Base-by-base conservation (phyloP, 352 stramenopile species). In the Pilasporangium apinafurcum region DNA sequence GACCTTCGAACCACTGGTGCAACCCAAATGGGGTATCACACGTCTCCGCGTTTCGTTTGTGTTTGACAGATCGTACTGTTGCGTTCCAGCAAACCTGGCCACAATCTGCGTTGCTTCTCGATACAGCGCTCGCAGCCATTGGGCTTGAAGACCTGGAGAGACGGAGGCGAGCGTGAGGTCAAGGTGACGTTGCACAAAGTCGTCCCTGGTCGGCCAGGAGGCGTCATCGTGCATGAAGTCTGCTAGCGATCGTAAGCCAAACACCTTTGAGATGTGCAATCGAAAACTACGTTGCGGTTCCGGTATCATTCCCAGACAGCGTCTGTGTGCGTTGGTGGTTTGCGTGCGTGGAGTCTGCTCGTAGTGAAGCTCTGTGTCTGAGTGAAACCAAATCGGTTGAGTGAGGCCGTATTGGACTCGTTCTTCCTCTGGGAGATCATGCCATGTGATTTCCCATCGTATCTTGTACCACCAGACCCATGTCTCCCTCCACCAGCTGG, bases 331-430 rank as follows among this genome's bases (percentile, higher is more conserved):
- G 1, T 1, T 5, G 8, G 1, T 14, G 17, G 37, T 31, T 8
- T 2, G 8, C 18, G 20, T 29, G 4, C 37, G 18, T n/a, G 20
- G 2, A 1, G 7, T 2, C 10, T 31, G n/a, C 22, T 44, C 37
- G 33, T 31, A 39, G 32, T 21, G 41, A 29, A 60, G 32, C 22
- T 53, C 36, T 2, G 45, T 1, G 30, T 53, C 45, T 1, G 28
- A 21, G 31, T 53, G 45, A 22, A 47, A 46, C 45, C 45, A 53
- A 26, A 53, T 46, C 24, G 45, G 45, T 17, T 47, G 39, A 5
- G 24, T 18, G 1, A 44, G 28, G 26, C 37, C 33, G 22, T 53
- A 53, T 26, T 13, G 21, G 2, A 5, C 41, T 5, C 41, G 41
- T n/a, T 39, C 41, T 20, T 39, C 30, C 41, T 29, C 4, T 31